phyloP scores from a whole-genome alignment of 306 rosid species.

The Vigna hirtella region DNA sequence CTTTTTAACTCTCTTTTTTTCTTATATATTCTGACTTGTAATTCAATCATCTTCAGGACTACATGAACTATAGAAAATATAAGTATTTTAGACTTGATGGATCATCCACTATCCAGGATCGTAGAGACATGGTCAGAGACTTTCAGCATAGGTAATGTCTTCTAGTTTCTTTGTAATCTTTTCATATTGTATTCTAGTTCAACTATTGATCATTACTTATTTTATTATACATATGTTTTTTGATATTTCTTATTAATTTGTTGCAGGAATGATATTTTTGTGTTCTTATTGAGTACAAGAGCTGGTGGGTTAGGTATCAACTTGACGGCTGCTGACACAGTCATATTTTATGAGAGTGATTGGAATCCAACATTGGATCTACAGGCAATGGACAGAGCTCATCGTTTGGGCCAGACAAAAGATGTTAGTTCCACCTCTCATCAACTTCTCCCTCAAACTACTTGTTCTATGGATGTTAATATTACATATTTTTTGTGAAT shows the following conservation, averaged over 20 bases:
- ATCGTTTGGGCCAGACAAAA: constrained; percentile 98
- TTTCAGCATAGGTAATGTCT: constrained; percentile 84
- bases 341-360: constrained; percentile 98
- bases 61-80: constrained; percentile 96
- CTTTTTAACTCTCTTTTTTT: neutral
- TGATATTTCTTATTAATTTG: constrained; percentile 39
- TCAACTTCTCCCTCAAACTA: neutral
- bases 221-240: constrained; percentile 15
- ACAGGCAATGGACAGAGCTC: constrained; percentile 99
- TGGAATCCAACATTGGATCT: constrained; percentile 99
- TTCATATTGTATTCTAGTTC: constrained; percentile 7
- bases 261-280: constrained; percentile 90
- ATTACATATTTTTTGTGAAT: constrained; percentile 24
- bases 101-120: constrained; percentile 93
- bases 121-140: constrained; percentile 98
- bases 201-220: constrained; percentile 31
- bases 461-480: constrained; percentile 27
- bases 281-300: constrained; percentile 96
- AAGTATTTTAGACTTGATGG: constrained; percentile 96
- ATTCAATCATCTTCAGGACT: constrained; percentile 67
- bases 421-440: constrained; percentile 67
- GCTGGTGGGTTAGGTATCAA: constrained; percentile 99
- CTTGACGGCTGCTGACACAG: constrained; percentile 99
- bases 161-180: constrained; percentile 22
- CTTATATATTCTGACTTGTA: constrained; percentile 35